Conservation (phyloP, 768 basidiomycete genomes). For the Lentinula raphanica region DNA sequence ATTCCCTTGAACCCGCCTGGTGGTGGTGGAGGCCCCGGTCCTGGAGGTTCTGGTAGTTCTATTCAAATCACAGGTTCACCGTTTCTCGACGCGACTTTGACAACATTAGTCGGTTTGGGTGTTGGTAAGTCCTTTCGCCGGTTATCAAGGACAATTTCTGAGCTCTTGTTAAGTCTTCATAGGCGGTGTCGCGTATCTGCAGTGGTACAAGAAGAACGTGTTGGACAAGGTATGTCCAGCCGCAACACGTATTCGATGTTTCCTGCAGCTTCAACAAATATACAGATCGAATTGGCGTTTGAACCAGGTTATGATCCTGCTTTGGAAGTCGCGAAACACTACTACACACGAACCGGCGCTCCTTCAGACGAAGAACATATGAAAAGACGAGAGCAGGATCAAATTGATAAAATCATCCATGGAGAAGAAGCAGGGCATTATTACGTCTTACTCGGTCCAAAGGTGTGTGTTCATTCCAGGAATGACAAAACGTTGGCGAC, state of each 20-base stretch:
- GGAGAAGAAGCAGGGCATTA: slow-evolving; percentile 70
- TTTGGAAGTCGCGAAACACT: slow-evolving; percentile 60
- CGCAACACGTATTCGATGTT: too few relatives aligned
- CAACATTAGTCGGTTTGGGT: slow-evolving; percentile 55
- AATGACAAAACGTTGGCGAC: slow-evolving; percentile 1
- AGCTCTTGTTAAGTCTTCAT: slow-evolving; percentile 43
- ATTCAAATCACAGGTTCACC: slow-evolving; percentile 37
- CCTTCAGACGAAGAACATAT: slow-evolving; percentile 46
- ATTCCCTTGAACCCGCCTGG: slow-evolving; percentile 41
- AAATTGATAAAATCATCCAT: slow-evolving; percentile 73
- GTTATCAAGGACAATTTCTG: background rate
- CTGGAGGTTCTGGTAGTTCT: slow-evolving; percentile 23
- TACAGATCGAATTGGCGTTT: slow-evolving; percentile 75
- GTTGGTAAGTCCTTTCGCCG: slow-evolving; percentile 38
- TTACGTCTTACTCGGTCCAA: slow-evolving; percentile 72
- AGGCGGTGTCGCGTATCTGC: slow-evolving; percentile 67
- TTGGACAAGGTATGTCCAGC: slow-evolving; percentile 58
- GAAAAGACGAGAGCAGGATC: slow-evolving; percentile 66
- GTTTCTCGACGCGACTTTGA: slow-evolving; percentile 51
- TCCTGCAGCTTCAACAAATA: too few relatives aligned
- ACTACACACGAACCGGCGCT: slow-evolving; percentile 28
- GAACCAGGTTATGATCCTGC: slow-evolving; percentile 78
- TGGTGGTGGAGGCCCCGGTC: slow-evolving; percentile 27
- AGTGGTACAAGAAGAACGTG: slow-evolving; percentile 81
- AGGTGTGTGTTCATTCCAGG: slow-evolving; percentile 35